Conservation (phyloP, 805 yeast genomes). For the Tetrapisispora pingtungensis region DNA sequence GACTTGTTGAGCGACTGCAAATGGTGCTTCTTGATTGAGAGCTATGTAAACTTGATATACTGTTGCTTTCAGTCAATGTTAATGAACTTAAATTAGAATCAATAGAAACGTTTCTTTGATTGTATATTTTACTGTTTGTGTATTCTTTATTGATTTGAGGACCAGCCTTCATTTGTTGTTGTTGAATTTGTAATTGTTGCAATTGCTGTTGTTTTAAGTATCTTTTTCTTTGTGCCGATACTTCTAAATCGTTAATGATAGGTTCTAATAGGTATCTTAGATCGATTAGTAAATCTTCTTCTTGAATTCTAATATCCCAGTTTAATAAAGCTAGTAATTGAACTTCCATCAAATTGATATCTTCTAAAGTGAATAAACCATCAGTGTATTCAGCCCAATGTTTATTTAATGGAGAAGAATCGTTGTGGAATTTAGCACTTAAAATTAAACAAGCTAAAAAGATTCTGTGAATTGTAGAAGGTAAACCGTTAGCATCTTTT, state of each 20-base stretch:
- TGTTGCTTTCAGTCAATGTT: conserved; percentile 10
- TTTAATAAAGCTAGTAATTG: conserved; percentile 57
- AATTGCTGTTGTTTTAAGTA: conserved; percentile 4
- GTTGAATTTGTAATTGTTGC: conserved; percentile 1
- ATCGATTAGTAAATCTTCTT: conserved; percentile 55
- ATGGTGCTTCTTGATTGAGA: not conserved
- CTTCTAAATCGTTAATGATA: conserved; percentile 44
- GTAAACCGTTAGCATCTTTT: conserved; percentile 61
- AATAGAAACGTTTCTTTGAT: conserved; percentile 15
- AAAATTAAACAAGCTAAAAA: conserved; percentile 65
- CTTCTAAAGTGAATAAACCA: conserved; percentile 56
- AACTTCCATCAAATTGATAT: conserved; percentile 72
- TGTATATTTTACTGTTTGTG: conserved; percentile 10
- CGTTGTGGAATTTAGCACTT: conserved; percentile 67
- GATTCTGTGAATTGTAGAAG: conserved; percentile 72
- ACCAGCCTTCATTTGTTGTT: not conserved
- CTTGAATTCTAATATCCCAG: conserved; percentile 62
- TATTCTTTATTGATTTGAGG: not conserved
- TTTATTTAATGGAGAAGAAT: conserved; percentile 63
- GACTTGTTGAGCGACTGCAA: conserved; percentile 2
- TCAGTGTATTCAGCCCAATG: conserved; percentile 78
- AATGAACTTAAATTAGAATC: conserved; percentile 9
- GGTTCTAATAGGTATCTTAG: conserved; percentile 66
- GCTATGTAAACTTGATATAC: conserved; percentile 3
- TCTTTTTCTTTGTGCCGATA: conserved; percentile 18